Base-by-base conservation (phyloP, 306 rosid genomes). In the Fagus sylvatica region DNA sequence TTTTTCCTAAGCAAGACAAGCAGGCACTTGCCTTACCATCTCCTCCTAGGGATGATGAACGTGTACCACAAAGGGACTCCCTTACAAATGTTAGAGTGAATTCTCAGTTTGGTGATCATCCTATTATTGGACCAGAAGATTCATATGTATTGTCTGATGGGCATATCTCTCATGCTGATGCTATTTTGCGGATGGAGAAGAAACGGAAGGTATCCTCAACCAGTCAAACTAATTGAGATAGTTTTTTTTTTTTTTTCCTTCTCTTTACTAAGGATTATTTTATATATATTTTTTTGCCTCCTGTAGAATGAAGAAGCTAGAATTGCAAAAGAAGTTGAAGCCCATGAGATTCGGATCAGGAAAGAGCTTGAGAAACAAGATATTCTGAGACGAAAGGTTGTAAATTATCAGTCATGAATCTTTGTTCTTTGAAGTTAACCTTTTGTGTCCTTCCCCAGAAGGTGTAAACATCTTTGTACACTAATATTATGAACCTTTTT, bases 281-380 rank as follows among this genome's bases (percentile, higher is more conserved):
- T 73, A 71, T 65, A 54, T 69, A 66, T 36, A 36, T 55, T 76
- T 85, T 42, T 71, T 56, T 75, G 33, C 43, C 55, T 80, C 54
- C 32, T 90, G 84, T 71, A 96, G 99, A 72, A 76, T 81, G 99
- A 90, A 72, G 98, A 95, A 76, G 89, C 81, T 64, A 87, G 89
- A 82, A 77, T 83, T 61, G 86, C 86, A 30, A 93, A 70, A 87
- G 99, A 96, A 71, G 93, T 79, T 77, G 99, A 93, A 91, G 93
- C 90, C 68, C 86, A 90, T 75, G 98, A 93, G 81, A 76, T 88
- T 69, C 92, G 94, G 84, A 85, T 93, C 74, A 89, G 90, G 80
- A 96, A 93, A 82, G 99, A 93, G 83, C 89, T 91, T 56, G 99
- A 93, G 90, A 96, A 91, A 80, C 98, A 96, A 84, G 99, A 96